Base-by-base conservation (phyloP, 139 green algal genomes). In the Tetradesmus obliquus region DNA sequence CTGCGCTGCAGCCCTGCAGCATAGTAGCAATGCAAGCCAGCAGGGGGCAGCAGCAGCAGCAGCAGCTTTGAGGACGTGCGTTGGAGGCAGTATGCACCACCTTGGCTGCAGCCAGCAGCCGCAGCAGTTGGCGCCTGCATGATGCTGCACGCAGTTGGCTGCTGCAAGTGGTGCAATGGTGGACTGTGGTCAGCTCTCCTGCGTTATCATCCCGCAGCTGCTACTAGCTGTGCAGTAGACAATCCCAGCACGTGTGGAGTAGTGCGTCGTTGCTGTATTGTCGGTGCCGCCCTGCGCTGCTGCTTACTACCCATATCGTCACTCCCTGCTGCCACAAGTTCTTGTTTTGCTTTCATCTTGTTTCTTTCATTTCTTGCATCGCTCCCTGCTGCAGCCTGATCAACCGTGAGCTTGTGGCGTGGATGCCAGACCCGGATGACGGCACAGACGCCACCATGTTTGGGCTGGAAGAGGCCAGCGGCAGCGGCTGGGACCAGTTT, bases 401-500 rank as follows among this genome's bases (percentile, higher is more conserved):
- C 3, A 95, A 94, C 10, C 95, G 97, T 22, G 95, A 98, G 89
- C 94, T 99, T 90, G 93, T 98, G 82, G 90, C 82, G 19, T 99
- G 97, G 97, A 86, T 94, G 74, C 97, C 97, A 5, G 96, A 96
- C 4, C 92, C 81, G 6, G 69, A 87, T 57, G 89, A 91, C 55
- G 88, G 85, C 66, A 57, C 88, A 1, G 92, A 94, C 81, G 20
- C 71, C 1, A 51, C 55, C 5, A 55, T 90, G 55, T 92, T 95
- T 79, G 79, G 32, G n/a, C 86, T 96, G 45, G 95, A 96, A 85
- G 88, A 91, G 3, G 55, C 53, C 17, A 5, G 15, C 15, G 82
- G 62, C 82, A 20, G 22, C 1, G 93, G 88, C 45, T 99, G 97
- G 97, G 98, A 99, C 93, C 97, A 99, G 92, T 99, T 99, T 94